Evolutionary conservation across 495 filamentous ascomycete genomes (phyloP).

Genomic region (Corynascus novoguineensis): DNA sequence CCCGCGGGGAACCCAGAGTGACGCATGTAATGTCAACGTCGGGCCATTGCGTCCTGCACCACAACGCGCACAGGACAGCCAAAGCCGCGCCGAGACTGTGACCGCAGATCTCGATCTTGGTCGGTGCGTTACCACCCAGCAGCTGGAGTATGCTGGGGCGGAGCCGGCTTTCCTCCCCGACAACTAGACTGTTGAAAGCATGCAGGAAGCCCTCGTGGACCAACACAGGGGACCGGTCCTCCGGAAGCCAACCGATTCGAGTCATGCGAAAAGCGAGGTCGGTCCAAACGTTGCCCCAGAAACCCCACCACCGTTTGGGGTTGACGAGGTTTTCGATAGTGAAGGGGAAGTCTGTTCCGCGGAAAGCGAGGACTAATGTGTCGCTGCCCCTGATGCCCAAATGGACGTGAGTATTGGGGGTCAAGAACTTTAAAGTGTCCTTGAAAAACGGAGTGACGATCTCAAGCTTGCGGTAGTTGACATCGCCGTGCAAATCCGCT

Average conservation of each 20-base stretch:
- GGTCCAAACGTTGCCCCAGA: constrained; percentile 9
- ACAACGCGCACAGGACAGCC: constrained; percentile 3
- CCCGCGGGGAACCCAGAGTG: constrained; percentile 4
- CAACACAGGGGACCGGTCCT: background rate
- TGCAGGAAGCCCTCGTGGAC: constrained; percentile 8
- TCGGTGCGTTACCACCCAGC: background rate
- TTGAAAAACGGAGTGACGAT: constrained; percentile 4
- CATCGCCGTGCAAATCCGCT: background rate
- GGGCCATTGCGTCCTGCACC: constrained; percentile 7
- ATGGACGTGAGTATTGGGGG: constrained; percentile 8
- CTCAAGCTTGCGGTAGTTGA: constrained; percentile 5
- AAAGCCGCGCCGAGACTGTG: constrained; percentile 9
- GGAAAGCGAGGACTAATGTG: constrained; percentile 4
- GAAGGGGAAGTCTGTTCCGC: constrained; percentile 8
- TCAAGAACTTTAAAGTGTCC: background rate
- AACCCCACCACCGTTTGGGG: constrained; percentile 5
- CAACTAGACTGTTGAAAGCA: background rate
- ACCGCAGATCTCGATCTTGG: constrained; percentile 7
- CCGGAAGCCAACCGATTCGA: constrained; percentile 1
- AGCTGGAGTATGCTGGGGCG: background rate
- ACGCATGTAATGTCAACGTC: background rate
- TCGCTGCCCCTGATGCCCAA: background rate
- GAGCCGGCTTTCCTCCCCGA: background rate
- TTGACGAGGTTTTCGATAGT: constrained; percentile 2
- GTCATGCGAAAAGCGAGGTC: constrained; percentile 5